phyloP scores from a whole-genome alignment of 345 rosid species.

The Populus simonii region DNA sequence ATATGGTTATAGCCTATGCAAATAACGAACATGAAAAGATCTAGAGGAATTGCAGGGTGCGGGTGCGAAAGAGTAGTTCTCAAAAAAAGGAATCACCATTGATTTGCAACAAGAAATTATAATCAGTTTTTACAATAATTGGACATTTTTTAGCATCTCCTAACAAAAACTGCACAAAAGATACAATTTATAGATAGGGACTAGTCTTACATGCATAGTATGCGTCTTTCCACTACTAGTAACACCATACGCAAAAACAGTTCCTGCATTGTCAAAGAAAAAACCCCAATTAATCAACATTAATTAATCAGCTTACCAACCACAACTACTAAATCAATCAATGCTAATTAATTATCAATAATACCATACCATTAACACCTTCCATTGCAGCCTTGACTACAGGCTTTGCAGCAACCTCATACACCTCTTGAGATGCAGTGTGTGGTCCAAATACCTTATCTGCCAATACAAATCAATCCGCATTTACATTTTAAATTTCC shows the following conservation, averaged over 20 bases:
- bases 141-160: background rate
- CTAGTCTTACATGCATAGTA: constrained; percentile 89
- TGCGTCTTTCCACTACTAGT: constrained; percentile 99
- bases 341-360: background rate
- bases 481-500: background rate
- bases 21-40: background rate
- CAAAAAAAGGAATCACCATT: background rate
- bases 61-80: background rate
- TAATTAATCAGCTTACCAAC: background rate
- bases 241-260: constrained; percentile 98
- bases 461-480: constrained; percentile 24
- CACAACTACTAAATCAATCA: background rate
- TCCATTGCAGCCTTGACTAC: constrained; percentile 99
- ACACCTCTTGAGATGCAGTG: constrained; percentile 70
- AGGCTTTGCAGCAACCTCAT: constrained; percentile 93
- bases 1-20: background rate
- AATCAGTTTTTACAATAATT: background rate
- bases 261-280: constrained; percentile 54
- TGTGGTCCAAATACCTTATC: constrained; percentile 92
- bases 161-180: background rate
- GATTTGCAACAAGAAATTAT: background rate
- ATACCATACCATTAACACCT: constrained; percentile 83
- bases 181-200: background rate
- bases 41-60: background rate
- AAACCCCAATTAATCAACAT: background rate